Evolutionary conservation across 768 basidiomycete genomes (phyloP).

Genomic region (Leccinum imitatum): DNA sequence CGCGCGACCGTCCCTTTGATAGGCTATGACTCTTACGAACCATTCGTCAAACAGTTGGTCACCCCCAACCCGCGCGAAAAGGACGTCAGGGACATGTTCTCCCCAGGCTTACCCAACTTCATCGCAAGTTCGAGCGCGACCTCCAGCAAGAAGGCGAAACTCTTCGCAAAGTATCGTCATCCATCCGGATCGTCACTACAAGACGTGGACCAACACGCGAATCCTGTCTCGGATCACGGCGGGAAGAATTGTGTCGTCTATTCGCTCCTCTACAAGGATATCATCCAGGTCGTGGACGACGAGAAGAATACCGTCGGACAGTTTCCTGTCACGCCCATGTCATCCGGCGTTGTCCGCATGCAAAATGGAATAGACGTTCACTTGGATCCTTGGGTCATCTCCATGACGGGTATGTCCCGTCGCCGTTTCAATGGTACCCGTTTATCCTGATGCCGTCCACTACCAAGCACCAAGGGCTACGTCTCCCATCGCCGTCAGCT

Average conservation of each 20-base stretch:
- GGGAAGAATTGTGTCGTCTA: conserved; percentile 25
- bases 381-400: conserved; percentile 13
- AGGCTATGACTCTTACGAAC: no score
- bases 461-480: conserved; percentile 13
- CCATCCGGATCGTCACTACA: conserved; percentile 3
- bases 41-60: conserved; percentile 13
- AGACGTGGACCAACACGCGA: conserved; percentile 15
- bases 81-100: conserved; percentile 24
- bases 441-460: background rate
- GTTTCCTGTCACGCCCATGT: conserved; percentile 14
- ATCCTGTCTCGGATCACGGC: conserved; percentile 11
- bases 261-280: conserved; percentile 16
- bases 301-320: background rate
- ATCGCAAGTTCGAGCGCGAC: conserved; percentile 21
- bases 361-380: conserved; percentile 14
- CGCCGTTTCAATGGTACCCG: no score
- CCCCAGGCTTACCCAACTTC: conserved; percentile 23
- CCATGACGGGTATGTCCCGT: conserved; percentile 5
- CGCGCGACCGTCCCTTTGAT: conserved; percentile 19
- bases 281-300: conserved; percentile 10
- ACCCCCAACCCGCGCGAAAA: background rate
- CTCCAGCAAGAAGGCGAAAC: conserved; percentile 17
- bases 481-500: conserved; percentile 20
- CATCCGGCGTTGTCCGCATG: conserved; percentile 22
- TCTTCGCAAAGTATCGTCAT: conserved; percentile 22